Evolutionary conservation across 2,329 filamentous ascomycete species (phyloP), one percentile per base, ranked within the genome.

Genomic region (Penicillium sp.): DNA sequence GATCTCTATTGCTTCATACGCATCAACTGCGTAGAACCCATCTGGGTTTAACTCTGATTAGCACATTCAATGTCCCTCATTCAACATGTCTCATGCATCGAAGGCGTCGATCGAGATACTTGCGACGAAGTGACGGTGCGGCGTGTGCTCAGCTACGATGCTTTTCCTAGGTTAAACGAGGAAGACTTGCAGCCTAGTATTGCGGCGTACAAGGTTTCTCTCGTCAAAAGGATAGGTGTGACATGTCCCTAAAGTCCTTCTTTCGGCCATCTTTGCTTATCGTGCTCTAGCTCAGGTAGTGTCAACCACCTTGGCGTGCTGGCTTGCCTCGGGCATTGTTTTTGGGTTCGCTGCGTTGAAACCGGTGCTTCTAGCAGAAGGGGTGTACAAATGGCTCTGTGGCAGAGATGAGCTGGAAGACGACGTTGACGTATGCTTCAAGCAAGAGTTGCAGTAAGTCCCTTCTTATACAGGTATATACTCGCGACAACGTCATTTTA

Each of bases 301-400:
- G 5, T 77, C 82, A 43, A 87, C 85, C 3, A 82, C 89, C 1
- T 65, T 89, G n/a, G 87, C 87, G 65, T 92, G 89, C 70, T 81
- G 91, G 56, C 79, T 92, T 56, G 85, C 89, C 3, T 87, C 91
- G 2, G 91, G 90, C 2, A 78, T 91, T 45, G 86, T 93, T 18
- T 94, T 94, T 72, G 90, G 90, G 35, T 94, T 91, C 71, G 90
- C 90, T 23, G 90, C 90, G 12, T 77, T 95, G 61, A 95, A 94
- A 69, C 89, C 90, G 0, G 84, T 94, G 14, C 77, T 94, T 33
- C 86, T 92, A 60, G 73, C 78, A n/a, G 86, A 91, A 69, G 84
- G 84, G 7, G 87, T 89, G 16, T 92, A 93, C 71, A 77, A 78
- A 51, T 79, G 87, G 50, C 72, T 80, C 35, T 93, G 89, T 67